Evolutionary conservation across 129 eudicot genomes (phyloP).

Genomic region (Rutidosis leptorrhynchoides): DNA sequence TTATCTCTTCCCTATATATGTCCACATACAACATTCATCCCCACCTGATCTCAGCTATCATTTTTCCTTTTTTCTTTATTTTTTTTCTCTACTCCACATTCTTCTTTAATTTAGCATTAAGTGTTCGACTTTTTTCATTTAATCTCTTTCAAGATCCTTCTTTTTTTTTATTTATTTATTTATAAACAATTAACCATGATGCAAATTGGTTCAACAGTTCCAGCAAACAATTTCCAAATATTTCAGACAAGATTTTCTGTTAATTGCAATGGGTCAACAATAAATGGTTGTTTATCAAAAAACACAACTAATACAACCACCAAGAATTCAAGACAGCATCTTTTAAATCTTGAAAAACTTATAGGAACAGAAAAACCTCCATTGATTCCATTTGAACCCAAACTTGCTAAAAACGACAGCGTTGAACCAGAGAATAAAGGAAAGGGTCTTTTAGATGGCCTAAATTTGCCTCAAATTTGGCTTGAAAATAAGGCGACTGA

Average conservation of each 20-base stretch:
- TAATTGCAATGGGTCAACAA: constrained; percentile 35
- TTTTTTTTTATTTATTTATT: background rate
- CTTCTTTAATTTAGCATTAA: constrained; percentile 13
- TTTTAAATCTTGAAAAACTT: constrained; percentile 63
- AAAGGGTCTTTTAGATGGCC: constrained; percentile 47
- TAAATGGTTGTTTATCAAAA: constrained; percentile 30
- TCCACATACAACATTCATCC: constrained; percentile 1
- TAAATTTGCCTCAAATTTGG: constrained; percentile 63
- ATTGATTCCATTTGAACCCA: constrained; percentile 29
- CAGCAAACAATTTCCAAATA: constrained; percentile 42
- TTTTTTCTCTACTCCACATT: constrained; percentile 1
- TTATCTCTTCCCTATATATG: constrained; percentile 29
- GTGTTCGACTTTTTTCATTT: constrained; percentile 1
- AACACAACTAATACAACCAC: constrained; percentile 22
- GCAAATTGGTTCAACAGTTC: constrained; percentile 65
- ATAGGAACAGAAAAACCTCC: constrained; percentile 35
- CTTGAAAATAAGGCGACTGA: constrained; percentile 71
- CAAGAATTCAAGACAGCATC: constrained; percentile 33
- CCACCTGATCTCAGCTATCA: constrained; percentile 28
- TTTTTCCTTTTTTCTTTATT: background rate
- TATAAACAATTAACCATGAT: constrained; percentile 30
- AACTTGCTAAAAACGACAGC: constrained; percentile 14
- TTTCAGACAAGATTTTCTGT: constrained; percentile 52
- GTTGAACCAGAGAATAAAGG: constrained; percentile 29
- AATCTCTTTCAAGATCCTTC: background rate